phyloP scores from a whole-genome alignment of 2,329 filamentous ascomycete genomes.

The Aspergillus sp. region DNA sequence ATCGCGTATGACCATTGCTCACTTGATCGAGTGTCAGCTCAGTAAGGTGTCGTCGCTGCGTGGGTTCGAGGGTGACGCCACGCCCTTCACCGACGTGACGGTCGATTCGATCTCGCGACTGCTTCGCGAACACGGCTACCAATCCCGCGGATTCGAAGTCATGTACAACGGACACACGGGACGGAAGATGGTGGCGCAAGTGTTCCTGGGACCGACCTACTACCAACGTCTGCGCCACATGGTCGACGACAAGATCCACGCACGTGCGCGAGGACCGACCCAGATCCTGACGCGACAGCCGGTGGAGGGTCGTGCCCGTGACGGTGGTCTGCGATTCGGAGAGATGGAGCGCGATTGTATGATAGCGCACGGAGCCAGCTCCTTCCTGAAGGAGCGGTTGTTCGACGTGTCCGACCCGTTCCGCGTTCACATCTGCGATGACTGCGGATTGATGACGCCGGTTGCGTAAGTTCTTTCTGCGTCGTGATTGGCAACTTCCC shows the following conservation, averaged over 20 bases:
- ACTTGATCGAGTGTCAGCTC: constrained; percentile 98
- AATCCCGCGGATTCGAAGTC: constrained; percentile 94
- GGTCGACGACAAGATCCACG: constrained; percentile 99
- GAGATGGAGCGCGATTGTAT: constrained; percentile 99
- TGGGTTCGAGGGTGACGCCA: constrained; percentile 95
- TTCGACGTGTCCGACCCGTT: constrained; percentile 98
- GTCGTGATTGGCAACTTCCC: constrained; percentile 9
- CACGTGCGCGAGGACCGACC: constrained; percentile 91
- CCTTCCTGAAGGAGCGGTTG: constrained; percentile 94
- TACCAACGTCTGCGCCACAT: constrained; percentile 98
- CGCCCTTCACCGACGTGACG: constrained; percentile 95
- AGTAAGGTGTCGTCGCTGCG: constrained; percentile 93
- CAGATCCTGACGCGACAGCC: constrained; percentile 97
- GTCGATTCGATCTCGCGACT: constrained; percentile 89
- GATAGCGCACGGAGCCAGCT: constrained; percentile 98
- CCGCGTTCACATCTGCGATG: constrained; percentile 96
- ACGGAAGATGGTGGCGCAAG: constrained; percentile 85
- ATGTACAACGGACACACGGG: constrained; percentile 99
- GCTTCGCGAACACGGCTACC: constrained; percentile 85
- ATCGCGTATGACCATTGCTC: constrained; percentile 99
- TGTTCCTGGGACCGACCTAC: constrained; percentile 97
- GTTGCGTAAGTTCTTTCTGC: constrained; percentile 78
- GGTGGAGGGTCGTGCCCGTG: constrained; percentile 95
- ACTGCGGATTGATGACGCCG: constrained; percentile 97
- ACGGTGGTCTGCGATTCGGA: constrained; percentile 98